Evolutionary conservation across 2,329 filamentous ascomycete species (phyloP).

Genomic region (Helotiales sp.): DNA sequence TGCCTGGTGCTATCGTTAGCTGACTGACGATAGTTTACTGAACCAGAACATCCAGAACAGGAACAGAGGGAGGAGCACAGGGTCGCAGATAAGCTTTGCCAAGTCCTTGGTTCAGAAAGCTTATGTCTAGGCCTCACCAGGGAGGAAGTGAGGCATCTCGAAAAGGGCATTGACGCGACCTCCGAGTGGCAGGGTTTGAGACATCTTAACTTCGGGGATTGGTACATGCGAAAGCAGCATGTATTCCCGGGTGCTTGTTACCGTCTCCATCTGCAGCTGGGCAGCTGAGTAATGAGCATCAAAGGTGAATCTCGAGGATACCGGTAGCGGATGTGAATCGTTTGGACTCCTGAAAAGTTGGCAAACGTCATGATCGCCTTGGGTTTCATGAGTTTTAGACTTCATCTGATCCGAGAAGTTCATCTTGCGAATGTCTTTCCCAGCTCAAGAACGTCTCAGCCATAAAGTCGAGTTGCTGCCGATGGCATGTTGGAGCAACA

Average conservation of each 20-base stretch:
- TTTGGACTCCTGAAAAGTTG: neutral
- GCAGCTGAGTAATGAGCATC: neutral
- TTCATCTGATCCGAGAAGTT: conserved; percentile 2
- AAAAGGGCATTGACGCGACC: conserved; percentile 10
- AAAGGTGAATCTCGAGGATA: neutral
- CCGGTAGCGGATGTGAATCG: neutral
- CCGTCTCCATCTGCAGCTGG: neutral
- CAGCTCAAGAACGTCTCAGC: neutral
- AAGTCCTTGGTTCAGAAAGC: conserved; percentile 21
- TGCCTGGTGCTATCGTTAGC: neutral
- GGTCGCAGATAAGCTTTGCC: conserved; percentile 22
- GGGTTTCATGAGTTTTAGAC: conserved; percentile 11
- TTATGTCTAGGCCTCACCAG: conserved; percentile 13
- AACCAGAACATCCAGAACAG: neutral
- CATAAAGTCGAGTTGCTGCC: neutral
- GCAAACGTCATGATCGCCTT: conserved; percentile 1
- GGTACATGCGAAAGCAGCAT: neutral
- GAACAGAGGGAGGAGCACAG: neutral
- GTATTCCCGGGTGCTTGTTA: neutral
- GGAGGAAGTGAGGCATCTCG: no score
- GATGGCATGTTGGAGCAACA: neutral
- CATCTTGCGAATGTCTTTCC: neutral
- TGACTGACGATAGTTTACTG: conserved; percentile 1
- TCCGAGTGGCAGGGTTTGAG: conserved; percentile 9
- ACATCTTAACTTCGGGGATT: neutral